A percentile compares a stretch with the other conserved stretches of the same genome.
phyloP scores from a whole-genome alignment of 2,329 filamentous ascomycete genomes.

The Penicillium sp. region DNA sequence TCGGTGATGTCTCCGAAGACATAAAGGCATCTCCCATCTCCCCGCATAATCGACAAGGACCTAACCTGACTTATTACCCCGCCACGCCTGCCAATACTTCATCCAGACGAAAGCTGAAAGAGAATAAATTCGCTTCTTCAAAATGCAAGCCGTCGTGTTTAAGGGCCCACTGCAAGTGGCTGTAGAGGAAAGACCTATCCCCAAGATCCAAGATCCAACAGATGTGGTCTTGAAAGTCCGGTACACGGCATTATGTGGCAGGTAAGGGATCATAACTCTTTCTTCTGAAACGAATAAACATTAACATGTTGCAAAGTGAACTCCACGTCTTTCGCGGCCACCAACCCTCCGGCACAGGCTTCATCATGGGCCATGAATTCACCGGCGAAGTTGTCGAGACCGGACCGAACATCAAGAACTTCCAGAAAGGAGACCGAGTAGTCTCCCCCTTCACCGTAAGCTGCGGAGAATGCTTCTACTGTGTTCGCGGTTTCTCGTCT shows the following conservation, averaged over 20 bases:
- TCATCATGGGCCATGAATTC: constrained; percentile 75
- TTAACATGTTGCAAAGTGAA: constrained; percentile 48
- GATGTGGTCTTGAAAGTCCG: constrained; percentile 80
- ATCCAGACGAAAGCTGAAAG: not conserved
- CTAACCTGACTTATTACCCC: not conserved
- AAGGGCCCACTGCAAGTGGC: constrained; percentile 70
- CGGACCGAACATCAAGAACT: constrained; percentile 54
- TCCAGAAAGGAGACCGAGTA: constrained; percentile 70
- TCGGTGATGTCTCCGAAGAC: not conserved
- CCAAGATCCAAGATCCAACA: constrained; percentile 58
- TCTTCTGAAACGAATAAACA: not conserved
- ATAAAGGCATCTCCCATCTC: not conserved
- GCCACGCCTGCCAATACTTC: not conserved
- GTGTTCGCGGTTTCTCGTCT: constrained; percentile 66
- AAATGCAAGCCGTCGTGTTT: constrained; percentile 84
- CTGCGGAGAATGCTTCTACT: constrained; percentile 79
- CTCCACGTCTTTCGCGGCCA: constrained; percentile 82
- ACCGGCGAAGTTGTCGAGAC: constrained; percentile 59
- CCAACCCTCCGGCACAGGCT: constrained; percentile 61
- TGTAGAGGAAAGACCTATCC: constrained; percentile 70
- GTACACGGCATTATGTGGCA: constrained; percentile 79
- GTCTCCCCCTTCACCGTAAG: constrained; percentile 78
- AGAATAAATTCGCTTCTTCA: too few relatives aligned
- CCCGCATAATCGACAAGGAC: not conserved
- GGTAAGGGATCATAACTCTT: constrained; percentile 47